Evolutionary conservation across 2,329 filamentous ascomycete species (phyloP).

Genomic region (Xylariales sp.): DNA sequence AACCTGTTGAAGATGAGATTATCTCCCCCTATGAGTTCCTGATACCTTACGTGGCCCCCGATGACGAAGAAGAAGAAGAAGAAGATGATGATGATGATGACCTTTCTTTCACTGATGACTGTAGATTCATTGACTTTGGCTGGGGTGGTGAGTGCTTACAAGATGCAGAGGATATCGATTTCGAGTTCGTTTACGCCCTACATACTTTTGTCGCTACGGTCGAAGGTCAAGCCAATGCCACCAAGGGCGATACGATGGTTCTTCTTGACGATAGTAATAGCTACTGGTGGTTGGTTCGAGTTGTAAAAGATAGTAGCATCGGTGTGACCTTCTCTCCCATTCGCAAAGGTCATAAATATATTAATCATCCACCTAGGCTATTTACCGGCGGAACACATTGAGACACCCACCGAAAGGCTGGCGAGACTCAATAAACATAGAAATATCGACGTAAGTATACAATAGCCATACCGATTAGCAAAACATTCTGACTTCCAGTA

Average conservation of each 20-base stretch:
- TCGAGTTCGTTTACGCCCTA: conserved; percentile 98
- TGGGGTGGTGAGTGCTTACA: conserved; percentile 89
- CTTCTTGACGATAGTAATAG: conserved; percentile 98
- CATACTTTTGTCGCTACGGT: conserved; percentile 98
- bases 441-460: conserved; percentile 85
- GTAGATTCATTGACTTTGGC: conserved; percentile 75
- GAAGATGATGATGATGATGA: conserved; percentile 72
- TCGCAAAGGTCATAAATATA: not conserved
- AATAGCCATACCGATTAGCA: not conserved
- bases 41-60: conserved; percentile 64
- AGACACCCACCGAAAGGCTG: conserved; percentile 94
- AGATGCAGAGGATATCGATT: conserved; percentile 97
- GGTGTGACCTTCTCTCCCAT: conserved; percentile 55
- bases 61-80: conserved; percentile 79
- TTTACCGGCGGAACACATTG: conserved; percentile 95
- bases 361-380: conserved; percentile 71
- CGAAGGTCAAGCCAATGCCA: conserved; percentile 97
- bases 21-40: conserved; percentile 51
- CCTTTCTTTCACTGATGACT: conserved; percentile 63
- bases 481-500: conserved; percentile 52
- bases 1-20: conserved; percentile 44
- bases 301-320: conserved; percentile 98
- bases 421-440: conserved; percentile 96
- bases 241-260: conserved; percentile 99
- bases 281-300: conserved; percentile 98